These are phyloP conservation scores for Chenopodium album DNA, from an alignment of 148 eudicot genomes.

Conservation along the genomic window DNA sequence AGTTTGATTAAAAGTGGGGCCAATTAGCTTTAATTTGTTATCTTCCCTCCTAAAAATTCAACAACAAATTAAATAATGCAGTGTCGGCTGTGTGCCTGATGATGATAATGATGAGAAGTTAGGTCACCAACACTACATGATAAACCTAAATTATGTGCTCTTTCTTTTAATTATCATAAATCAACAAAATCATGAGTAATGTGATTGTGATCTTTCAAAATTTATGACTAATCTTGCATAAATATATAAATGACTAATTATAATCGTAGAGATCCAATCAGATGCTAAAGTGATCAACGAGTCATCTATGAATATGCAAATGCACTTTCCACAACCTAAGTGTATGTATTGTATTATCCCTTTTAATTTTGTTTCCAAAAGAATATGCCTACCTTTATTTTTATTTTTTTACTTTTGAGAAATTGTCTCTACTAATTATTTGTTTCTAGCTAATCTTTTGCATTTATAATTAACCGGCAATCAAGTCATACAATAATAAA, in stretches of 20 bases:
- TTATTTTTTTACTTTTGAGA: not conserved
- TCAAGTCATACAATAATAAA: not conserved
- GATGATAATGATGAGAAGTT: slow-evolving; percentile 27
- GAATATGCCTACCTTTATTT: slow-evolving; percentile 16
- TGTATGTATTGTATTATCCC: too few relatives aligned
- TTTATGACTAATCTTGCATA: not conserved
- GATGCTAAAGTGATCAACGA: slow-evolving; percentile 15
- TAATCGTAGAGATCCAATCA: not conserved
- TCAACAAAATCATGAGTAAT: slow-evolving; percentile 21
- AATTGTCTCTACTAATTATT: slow-evolving; percentile 2
- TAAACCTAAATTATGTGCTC: slow-evolving; percentile 32
- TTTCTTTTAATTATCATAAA: slow-evolving; percentile 15
- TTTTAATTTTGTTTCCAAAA: not conserved
- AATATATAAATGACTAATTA: not conserved
- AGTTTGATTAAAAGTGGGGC: slow-evolving; percentile 20
- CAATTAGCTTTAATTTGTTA: slow-evolving; percentile 9
- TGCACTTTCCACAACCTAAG: slow-evolving; percentile 19
- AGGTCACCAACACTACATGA: slow-evolving; percentile 38
- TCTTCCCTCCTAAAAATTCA: slow-evolving; percentile 9
- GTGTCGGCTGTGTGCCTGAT: slow-evolving; percentile 30
- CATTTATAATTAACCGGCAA: not conserved
- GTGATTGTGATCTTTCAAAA: slow-evolving; percentile 16
- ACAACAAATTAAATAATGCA: slow-evolving; percentile 27
- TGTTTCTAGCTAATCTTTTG: not conserved
- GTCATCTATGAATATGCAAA: slow-evolving; percentile 11